Percentiles rank a stretch among this genome's conserved stretches.
These are phyloP conservation scores for Beta lomatogona DNA, from an alignment of 179 eudicot species.

Conservation along the genomic window DNA sequence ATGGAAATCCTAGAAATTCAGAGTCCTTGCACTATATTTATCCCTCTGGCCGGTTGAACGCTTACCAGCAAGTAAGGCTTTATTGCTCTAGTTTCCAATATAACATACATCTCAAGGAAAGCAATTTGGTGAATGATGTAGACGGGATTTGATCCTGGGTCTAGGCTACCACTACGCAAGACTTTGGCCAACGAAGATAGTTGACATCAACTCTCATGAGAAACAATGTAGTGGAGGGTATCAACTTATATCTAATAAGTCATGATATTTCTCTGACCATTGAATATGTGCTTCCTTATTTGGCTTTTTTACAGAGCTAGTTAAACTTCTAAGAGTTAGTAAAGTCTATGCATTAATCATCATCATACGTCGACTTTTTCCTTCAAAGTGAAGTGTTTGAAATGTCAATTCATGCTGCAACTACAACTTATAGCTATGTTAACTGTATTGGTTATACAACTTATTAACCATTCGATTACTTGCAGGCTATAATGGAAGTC, in stretches of 20 bases:
- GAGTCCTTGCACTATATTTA: slow-evolving; percentile 81
- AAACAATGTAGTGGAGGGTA: neutral
- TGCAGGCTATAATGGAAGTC: slow-evolving; percentile 81
- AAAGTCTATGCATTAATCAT: neutral
- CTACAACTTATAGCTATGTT: neutral
- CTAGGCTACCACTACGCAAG: neutral
- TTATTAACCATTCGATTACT: neutral
- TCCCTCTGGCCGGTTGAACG: slow-evolving; percentile 73
- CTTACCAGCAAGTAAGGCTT: slow-evolving; percentile 77
- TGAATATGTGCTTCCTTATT: neutral
- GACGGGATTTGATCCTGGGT: too few relatives aligned
- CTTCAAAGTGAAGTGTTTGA: neutral
- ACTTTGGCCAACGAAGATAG: neutral
- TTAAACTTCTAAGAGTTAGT: neutral
- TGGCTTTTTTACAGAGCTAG: neutral
- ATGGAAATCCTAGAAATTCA: slow-evolving; percentile 66
- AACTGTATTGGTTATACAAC: neutral
- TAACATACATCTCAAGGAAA: too few relatives aligned
- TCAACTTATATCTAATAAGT: neutral
- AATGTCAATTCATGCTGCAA: neutral
- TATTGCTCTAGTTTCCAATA: neutral
- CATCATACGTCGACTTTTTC: neutral
- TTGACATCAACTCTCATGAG: neutral
- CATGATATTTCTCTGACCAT: neutral
- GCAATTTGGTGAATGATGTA: too few relatives aligned